phyloP scores from a whole-genome alignment of 495 filamentous ascomycete genomes.

The Xylaria palmicola region DNA sequence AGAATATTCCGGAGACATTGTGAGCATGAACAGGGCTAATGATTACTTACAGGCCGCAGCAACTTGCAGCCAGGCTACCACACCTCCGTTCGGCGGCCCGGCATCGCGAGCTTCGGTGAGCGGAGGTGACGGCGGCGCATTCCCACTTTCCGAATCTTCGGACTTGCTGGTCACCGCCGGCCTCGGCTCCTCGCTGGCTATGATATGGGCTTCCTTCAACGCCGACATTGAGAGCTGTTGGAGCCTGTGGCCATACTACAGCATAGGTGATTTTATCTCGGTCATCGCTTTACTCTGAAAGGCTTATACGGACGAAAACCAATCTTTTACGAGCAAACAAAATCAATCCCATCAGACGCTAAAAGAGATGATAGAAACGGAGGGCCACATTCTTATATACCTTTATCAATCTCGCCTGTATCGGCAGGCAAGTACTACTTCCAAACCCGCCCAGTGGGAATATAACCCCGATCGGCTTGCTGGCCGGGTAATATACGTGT shows the following conservation, averaged over 20 bases:
- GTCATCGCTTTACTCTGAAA: not conserved
- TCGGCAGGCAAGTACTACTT: not conserved
- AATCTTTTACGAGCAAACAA: not conserved
- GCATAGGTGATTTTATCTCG: not conserved
- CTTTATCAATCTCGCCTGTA: not conserved
- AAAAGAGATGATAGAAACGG: not conserved
- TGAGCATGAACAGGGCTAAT: not conserved
- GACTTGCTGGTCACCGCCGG: not conserved
- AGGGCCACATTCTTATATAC: not conserved
- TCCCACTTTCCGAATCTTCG: not conserved
- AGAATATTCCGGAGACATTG: not conserved
- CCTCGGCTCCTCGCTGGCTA: not conserved
- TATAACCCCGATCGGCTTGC: constrained; percentile 13
- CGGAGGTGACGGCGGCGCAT: not conserved
- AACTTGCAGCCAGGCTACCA: constrained; percentile 32
- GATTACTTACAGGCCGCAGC: constrained; percentile 12
- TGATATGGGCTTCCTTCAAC: not conserved
- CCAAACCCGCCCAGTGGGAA: constrained; percentile 1
- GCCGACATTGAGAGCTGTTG: not conserved
- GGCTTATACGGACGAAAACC: not conserved
- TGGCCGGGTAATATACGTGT: not conserved
- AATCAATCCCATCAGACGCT: not conserved
- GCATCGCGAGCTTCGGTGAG: not conserved
- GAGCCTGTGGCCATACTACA: not conserved
- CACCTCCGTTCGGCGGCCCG: constrained; percentile 25